phyloP scores from a whole-genome alignment of 2,329 filamentous ascomycete species.

The Herpotrichia juniperi region DNA sequence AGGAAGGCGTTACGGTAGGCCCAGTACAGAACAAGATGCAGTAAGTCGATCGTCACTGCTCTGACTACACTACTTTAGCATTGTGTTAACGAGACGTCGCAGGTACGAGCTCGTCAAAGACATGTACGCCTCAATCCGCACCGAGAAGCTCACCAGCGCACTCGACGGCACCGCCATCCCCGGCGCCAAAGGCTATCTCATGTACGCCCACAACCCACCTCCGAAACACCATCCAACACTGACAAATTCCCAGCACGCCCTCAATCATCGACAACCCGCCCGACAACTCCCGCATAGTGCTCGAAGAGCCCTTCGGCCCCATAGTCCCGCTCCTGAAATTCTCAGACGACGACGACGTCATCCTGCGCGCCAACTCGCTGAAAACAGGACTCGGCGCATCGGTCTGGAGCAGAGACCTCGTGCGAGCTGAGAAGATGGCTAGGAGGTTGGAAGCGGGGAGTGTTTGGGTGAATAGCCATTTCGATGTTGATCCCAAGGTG shows the following conservation, averaged over 20 bases:
- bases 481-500: slow-evolving; percentile 40
- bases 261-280: slow-evolving; percentile 63
- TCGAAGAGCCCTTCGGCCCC: slow-evolving; percentile 66
- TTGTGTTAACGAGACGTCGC: neutral
- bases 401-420: slow-evolving; percentile 58
- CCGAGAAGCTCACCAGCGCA: no score
- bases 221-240: no score
- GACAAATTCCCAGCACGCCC: no score
- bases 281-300: slow-evolving; percentile 58
- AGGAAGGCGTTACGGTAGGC: slow-evolving; percentile 57
- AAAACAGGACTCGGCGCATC: slow-evolving; percentile 57
- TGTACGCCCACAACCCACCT: slow-evolving; percentile 53
- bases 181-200: no score
- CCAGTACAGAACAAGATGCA: slow-evolving; percentile 34
- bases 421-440: slow-evolving; percentile 53
- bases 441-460: slow-evolving; percentile 55
- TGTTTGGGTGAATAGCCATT: slow-evolving; percentile 59
- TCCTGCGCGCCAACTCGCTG: slow-evolving; percentile 51
- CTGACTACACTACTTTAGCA: no score
- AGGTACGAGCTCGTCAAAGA: slow-evolving; percentile 55
- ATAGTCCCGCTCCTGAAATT: slow-evolving; percentile 68
- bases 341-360: slow-evolving; percentile 57
- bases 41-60: no score
- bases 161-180: no score
- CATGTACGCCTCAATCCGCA: slow-evolving; percentile 61